Evolutionary conservation across 164 flowering plant species (phyloP), one percentile per base, ranked within the genome.

Genomic region (Annona cherimola): DNA sequence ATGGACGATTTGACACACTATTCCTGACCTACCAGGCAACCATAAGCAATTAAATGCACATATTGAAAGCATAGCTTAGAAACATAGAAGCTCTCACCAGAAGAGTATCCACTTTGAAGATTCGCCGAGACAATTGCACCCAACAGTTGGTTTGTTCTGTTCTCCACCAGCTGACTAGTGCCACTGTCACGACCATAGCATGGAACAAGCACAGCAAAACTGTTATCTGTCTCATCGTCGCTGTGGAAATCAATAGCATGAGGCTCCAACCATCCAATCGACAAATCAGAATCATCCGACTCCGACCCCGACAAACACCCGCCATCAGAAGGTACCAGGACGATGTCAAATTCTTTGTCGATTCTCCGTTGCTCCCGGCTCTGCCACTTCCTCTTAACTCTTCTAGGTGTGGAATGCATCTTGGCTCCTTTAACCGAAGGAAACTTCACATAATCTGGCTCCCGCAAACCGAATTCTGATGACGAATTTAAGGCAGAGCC

Each of bases 181-280:
- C 81, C 82, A 67, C 79, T 73, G 65, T 81, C 82, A 67, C 79
- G 82, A 2, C 91, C 90, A 81, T 92, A 92, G 74, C 95, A 90
- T 1, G 88, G 97, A 77, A 92, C 97, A 68, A 92, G 76, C 80
- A 92, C 97, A n/a, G 91, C 97, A 71, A 92, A 92, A 72, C 97
- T 89, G 73, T 79, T 78, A 74, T 87, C 91, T 16, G 73, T 61
- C 59, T 89, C 95, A 77, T 83, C 89, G 57, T 85, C 92, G 71
- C 84, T 86, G 61, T 71, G 90, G 76, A 92, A 90, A 72, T 81
- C 96, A 71, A 91, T 84, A 45, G 90, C 92, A 73, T 90, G 98
- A 61, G 95, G 98, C 73, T 92, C 98, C 78, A 87, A 77, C 98
- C 97, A 91, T 74, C 97, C 97, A 75, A 90, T 84, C 3, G 97